Base-by-base conservation (phyloP, 2,329 filamentous ascomycete genomes). In the Fusarium fujikuroi region DNA sequence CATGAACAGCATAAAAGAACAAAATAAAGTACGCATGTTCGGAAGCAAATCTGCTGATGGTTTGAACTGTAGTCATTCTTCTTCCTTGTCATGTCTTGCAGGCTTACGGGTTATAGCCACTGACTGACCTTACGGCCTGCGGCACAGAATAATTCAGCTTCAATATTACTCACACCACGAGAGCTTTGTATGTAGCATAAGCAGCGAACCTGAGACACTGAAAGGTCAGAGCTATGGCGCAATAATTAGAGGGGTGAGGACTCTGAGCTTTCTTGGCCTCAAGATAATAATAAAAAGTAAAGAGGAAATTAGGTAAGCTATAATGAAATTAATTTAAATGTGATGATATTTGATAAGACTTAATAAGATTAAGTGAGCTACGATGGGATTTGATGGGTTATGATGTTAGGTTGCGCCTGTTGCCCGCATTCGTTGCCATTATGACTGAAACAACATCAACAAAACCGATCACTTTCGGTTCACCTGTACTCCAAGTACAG, bases 151-250 rank as follows among this genome's bases (percentile, higher is more conserved):
- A 6, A 6, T 21, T 21, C 37, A 40, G 37, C 37, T 14, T 40
- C 1, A 9, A 14, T 5, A 14, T 5, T 40, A 0, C 9, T 40
- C 19, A 7, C 18, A 21, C 7, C 19, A 40, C 11, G 7, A 14
- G 37, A 21, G 2, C 16, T 18, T 37, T 37, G 9, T 37, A 37
- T 37, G 8, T 14, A 40, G 1, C 12, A 9, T 21, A 21, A 40
- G 12, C 7, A 14, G 12, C 19, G 2, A 40, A 40, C 4, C 7
- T 2, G 7, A 40, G 19, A 5, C 19, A 40, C 12, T 14, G 19
- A 21, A 21, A 0, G 7, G 19, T 14, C 12, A 12, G 11, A 9
- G 37, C 7, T 40, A 21, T 21, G 4, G 37, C 12, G 19, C 12
- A 6, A 21, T 40, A 21, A 21, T 40, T 21, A 14, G 11, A 40